phyloP scores from a whole-genome alignment of 2,329 filamentous ascomycete genomes.

The Geosmithia putterillii region DNA sequence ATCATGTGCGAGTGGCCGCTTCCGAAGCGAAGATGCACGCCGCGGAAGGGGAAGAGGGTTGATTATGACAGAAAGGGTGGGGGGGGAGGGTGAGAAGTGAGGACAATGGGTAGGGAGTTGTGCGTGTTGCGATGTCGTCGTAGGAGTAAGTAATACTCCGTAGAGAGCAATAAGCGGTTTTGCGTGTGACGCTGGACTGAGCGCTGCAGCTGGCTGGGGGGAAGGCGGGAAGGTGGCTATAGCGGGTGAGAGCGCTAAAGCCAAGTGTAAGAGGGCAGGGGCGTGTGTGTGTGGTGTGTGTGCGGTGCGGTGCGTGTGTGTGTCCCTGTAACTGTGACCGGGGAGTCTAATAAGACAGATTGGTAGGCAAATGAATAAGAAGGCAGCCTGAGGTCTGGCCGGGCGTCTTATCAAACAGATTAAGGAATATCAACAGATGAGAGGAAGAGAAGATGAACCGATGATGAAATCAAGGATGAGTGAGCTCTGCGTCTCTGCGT shows the following conservation, averaged over 20 bases:
- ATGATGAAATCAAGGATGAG: no score
- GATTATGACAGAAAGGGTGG: no score
- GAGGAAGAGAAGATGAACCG: no score
- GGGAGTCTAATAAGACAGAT: not conserved
- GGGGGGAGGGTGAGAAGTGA: not conserved
- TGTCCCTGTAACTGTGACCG: no score
- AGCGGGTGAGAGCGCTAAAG: not conserved
- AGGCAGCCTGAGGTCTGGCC: not conserved
- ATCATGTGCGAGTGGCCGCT: constrained; percentile 15
- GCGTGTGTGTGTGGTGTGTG: no score
- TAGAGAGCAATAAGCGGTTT: not conserved
- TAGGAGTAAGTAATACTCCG: not conserved
- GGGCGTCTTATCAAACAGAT: not conserved
- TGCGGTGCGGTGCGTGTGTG: no score
- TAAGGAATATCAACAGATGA: not conserved
- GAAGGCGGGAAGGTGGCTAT: not conserved
- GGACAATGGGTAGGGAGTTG: not conserved
- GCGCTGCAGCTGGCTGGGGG: not conserved
- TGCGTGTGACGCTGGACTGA: not conserved
- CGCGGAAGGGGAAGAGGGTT: not conserved
- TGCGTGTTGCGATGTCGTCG: not conserved
- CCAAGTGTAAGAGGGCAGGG: not conserved
- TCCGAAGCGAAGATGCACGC: no score
- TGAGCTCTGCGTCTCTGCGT: not conserved
- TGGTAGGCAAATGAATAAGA: not conserved